Percentiles rank a stretch among this genome's conserved stretches.
Evolutionary conservation across 306 rosid species (phyloP).

Genomic region (Echinosophora koreensis): DNA sequence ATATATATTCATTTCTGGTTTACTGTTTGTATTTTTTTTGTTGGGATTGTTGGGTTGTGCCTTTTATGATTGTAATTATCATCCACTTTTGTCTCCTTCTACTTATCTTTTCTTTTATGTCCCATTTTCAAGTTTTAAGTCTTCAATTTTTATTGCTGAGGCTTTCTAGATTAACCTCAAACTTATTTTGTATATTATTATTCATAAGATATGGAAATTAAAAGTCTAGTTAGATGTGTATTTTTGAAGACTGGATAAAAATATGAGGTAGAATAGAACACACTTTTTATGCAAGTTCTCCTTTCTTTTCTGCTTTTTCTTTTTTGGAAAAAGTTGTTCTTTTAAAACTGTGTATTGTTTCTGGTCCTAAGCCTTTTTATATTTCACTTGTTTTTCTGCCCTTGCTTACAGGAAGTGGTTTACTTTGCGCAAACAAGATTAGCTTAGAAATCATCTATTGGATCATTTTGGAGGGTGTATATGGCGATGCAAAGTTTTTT

Average conservation of each 20-base stretch:
- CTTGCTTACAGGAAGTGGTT: constrained; percentile 50
- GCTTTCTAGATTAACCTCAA: constrained; percentile 23
- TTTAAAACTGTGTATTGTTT: constrained; percentile 6
- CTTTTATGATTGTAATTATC: constrained; percentile 47
- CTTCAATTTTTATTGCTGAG: constrained; percentile 22
- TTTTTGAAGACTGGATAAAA: constrained; percentile 40
- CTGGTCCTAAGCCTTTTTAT: background rate
- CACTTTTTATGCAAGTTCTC: constrained; percentile 28
- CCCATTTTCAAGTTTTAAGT: constrained; percentile 34
- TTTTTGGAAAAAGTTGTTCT: background rate
- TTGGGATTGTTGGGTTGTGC: constrained; percentile 43
- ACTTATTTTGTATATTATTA: background rate
- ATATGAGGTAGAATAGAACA: constrained; percentile 47
- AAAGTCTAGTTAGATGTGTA: constrained; percentile 36
- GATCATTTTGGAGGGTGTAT: constrained; percentile 43
- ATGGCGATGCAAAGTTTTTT: constrained; percentile 78
- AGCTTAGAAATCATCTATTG: constrained; percentile 35
- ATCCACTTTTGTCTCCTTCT: constrained; percentile 49
- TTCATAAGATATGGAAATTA: constrained; percentile 14
- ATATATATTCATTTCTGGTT: constrained; percentile 28
- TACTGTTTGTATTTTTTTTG: constrained; percentile 34
- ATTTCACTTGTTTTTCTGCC: background rate
- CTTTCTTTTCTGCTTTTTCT: background rate
- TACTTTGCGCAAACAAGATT: background rate
- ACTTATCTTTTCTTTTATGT: constrained; percentile 43